phyloP scores from a whole-genome alignment of 2,329 filamentous ascomycete genomes.

The Penicillium sp. region DNA sequence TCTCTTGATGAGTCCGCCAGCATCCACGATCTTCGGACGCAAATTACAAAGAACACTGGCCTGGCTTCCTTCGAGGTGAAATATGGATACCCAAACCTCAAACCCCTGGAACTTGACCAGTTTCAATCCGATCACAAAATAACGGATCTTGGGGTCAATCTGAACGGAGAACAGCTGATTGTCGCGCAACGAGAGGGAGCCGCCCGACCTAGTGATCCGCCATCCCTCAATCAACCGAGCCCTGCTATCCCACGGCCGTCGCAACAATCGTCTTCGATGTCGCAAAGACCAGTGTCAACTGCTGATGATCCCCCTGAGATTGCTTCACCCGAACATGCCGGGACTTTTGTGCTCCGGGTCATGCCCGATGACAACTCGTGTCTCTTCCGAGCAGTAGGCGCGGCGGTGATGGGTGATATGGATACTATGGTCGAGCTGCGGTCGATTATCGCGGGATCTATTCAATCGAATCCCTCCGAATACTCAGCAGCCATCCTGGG shows the following conservation, averaged over 20 bases:
- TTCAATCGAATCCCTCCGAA: constrained; percentile 68
- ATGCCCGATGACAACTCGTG: constrained; percentile 98
- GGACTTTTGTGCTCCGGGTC: constrained; percentile 72
- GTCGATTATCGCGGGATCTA: constrained; percentile 74
- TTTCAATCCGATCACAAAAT: constrained; percentile 53
- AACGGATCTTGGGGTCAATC: constrained; percentile 58
- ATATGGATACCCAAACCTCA: constrained; percentile 75
- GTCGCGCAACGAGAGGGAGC: constrained; percentile 51
- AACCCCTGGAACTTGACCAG: constrained; percentile 62
- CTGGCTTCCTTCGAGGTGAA: constrained; percentile 72
- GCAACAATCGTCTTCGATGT: constrained; percentile 35
- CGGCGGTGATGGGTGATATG: constrained; percentile 68
- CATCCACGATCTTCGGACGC: constrained; percentile 40
- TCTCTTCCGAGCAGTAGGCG: constrained; percentile 86
- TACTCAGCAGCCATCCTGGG: constrained; percentile 80
- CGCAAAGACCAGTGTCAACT: constrained; percentile 43
- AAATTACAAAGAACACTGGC: constrained; percentile 60
- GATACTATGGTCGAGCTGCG: constrained; percentile 72
- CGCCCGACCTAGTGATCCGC: constrained; percentile 6
- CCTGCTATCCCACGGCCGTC: constrained; percentile 11
- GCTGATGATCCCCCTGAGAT: constrained; percentile 64
- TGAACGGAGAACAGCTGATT: constrained; percentile 70
- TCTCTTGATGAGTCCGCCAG: constrained; percentile 66
- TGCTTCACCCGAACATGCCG: constrained; percentile 55
- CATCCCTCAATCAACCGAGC: constrained; percentile 10